Evolutionary conservation across 352 stramenopile species (phyloP).

Genomic region (Globisporangium apiculatum): DNA sequence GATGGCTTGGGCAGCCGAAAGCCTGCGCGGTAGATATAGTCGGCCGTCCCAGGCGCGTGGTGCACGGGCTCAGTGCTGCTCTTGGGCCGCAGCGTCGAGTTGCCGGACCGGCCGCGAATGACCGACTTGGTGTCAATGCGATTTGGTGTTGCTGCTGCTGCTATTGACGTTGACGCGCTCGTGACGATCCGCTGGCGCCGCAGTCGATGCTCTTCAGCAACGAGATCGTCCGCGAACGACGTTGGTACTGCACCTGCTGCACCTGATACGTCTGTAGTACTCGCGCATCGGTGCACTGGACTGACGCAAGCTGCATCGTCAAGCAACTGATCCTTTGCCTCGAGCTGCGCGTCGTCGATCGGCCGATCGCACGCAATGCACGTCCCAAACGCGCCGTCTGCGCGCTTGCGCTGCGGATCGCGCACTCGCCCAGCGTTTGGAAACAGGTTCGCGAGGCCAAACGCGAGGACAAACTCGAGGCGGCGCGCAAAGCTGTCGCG

Average conservation of each 20-base stretch:
- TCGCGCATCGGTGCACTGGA: neutral
- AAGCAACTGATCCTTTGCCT: neutral
- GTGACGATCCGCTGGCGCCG: slow-evolving; percentile 19
- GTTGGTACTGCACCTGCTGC: neutral
- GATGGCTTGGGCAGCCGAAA: slow-evolving; percentile 42
- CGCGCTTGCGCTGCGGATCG: slow-evolving; percentile 20
- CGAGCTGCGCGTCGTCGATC: slow-evolving; percentile 26
- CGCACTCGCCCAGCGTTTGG: slow-evolving; percentile 32
- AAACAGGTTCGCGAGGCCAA: slow-evolving; percentile 58
- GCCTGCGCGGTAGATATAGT: slow-evolving; percentile 53
- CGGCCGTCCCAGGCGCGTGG: slow-evolving; percentile 29
- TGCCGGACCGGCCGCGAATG: slow-evolving; percentile 35
- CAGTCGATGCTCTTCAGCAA: slow-evolving; percentile 27
- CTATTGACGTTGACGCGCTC: neutral
- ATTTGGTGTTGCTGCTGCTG: slow-evolving; percentile 7
- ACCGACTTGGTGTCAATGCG: slow-evolving; percentile 47
- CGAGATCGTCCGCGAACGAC: slow-evolving; percentile 13
- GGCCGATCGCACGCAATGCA: slow-evolving; percentile 62
- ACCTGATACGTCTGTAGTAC: neutral
- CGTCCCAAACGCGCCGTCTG: slow-evolving; percentile 25
- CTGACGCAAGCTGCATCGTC: neutral
- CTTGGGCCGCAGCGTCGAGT: slow-evolving; percentile 23
- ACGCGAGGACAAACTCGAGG: slow-evolving; percentile 43
- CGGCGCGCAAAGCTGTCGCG: slow-evolving; percentile 40
- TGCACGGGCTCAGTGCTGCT: slow-evolving; percentile 24